Evolutionary conservation across 2,329 filamentous ascomycete genomes (phyloP), one percentile per base, ranked within the genome.

Genomic region (Phialophora macrospora): DNA sequence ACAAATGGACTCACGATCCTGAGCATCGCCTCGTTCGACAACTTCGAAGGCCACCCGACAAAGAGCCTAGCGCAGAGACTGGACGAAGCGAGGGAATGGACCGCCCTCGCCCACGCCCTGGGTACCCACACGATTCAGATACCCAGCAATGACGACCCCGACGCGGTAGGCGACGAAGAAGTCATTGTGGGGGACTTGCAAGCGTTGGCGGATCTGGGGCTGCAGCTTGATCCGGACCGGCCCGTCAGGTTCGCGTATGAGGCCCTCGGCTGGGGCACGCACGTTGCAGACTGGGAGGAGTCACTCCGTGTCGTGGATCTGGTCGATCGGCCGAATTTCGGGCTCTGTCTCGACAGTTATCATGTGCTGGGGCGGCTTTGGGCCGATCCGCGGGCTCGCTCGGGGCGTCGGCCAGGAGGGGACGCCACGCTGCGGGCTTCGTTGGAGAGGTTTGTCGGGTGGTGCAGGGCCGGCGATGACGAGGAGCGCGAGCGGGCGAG

Each of bases 321-420:
- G 0, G 77, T 79, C 0, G 55, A 75, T 30, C 69, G 77, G 2
- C 30, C 67, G 0, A 79, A 79, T 56, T 80, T 79, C 54, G 76
- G 77, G 0, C 65, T 78, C 0, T 79, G 77, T 55, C 68, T 79
- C 7, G 77, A 79, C 60, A 77, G 66, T 0, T 79, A 78, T 63
- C 78, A 79, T 57, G 68, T 75, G 14, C 55, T 70, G 9, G 75
- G 73, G 0, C 73, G 73, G 48, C 28, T 78, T 6, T 79, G 76
- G 77, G 77, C 68, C 0, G 74, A 75, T 65, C 70, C 73, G 2
- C 70, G 70, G 22, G 58, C 67, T 1, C 3, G 49, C 0, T 71
- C 69, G 1, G 77, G 77, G 0, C 62, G 72, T 2, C 28, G 57
- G 4, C 51, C 67, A 5, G 59, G 56, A 38, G 67, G 62, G 0